These are phyloP conservation scores for Nothophoma quercina DNA, from an alignment of 2,329 filamentous ascomycete species.

Conservation along the genomic window DNA sequence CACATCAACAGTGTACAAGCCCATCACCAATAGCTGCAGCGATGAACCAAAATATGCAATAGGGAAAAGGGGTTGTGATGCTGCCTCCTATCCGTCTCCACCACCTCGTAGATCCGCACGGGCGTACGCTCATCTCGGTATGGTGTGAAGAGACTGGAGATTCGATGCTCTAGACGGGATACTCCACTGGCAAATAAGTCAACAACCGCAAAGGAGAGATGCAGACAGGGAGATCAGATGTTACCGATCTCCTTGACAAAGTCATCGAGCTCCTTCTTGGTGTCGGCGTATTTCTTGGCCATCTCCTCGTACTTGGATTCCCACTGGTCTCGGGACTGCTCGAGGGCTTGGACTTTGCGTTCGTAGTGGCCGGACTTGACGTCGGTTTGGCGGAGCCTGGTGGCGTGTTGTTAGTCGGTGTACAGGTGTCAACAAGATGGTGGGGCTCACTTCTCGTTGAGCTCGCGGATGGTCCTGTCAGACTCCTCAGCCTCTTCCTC, in stretches of 20 bases:
- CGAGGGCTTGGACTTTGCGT: constrained; percentile 97
- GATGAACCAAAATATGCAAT: constrained; percentile 37
- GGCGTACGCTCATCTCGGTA: constrained; percentile 29
- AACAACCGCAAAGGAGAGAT: constrained; percentile 42
- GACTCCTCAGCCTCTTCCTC: constrained; percentile 98
- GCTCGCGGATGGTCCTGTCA: constrained; percentile 94
- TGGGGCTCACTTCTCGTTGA: constrained; percentile 91
- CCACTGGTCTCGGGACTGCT: constrained; percentile 91
- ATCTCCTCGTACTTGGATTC: constrained; percentile 98
- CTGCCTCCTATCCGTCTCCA: constrained; percentile 27
- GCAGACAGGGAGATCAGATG: constrained; percentile 67
- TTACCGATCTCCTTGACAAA: constrained; percentile 92
- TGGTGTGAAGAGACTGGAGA: constrained; percentile 17
- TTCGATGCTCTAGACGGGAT: constrained; percentile 28
- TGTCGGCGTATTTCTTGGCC: constrained; percentile 81
- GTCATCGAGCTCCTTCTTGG: constrained; percentile 90
- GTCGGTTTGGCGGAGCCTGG: constrained; percentile 95
- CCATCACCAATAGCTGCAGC: constrained; percentile 35
- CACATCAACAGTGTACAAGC: constrained; percentile 43
- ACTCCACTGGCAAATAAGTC: constrained; percentile 34
- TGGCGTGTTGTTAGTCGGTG: constrained; percentile 4
- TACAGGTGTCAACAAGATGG: not conserved
- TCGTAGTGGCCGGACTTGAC: constrained; percentile 99
- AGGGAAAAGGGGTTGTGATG: constrained; percentile 26
- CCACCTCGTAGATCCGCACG: constrained; percentile 22